phyloP scores from a whole-genome alignment of 1,284 basidiomycete species.

The Cryptococcus sp. region DNA sequence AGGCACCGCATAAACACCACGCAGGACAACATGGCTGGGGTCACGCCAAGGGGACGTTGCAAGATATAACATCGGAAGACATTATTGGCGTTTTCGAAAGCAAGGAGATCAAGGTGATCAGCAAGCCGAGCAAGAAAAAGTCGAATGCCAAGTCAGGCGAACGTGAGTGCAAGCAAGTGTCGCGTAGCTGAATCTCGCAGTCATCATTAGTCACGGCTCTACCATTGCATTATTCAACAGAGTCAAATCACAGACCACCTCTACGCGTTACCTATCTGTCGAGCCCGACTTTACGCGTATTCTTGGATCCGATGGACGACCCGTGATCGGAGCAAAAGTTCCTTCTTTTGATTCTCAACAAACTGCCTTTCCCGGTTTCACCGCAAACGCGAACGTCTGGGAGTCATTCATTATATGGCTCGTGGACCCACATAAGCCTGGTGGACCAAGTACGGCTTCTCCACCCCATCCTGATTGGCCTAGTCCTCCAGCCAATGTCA shows the following conservation, averaged over 20 bases:
- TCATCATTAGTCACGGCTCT: conserved; percentile 92
- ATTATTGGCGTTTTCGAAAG: conserved; percentile 84
- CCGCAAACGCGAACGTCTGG: conserved; percentile 56
- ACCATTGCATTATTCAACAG: conserved; percentile 95
- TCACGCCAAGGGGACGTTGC: conserved; percentile 52
- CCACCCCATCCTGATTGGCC: conserved; percentile 62
- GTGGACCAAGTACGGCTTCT: conserved; percentile 72
- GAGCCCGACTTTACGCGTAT: conserved; percentile 85
- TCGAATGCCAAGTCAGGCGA: conserved; percentile 91
- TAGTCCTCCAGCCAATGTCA: conserved; percentile 83
- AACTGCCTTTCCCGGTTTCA: conserved; percentile 48
- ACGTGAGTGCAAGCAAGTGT: conserved; percentile 60
- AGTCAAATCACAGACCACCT: conserved; percentile 87
- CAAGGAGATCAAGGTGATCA: conserved; percentile 94
- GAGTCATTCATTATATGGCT: conserved; percentile 87
- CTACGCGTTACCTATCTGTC: conserved; percentile 92
- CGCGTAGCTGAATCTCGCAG: conserved; percentile 53
- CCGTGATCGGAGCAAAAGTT: conserved; percentile 66
- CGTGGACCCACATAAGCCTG: conserved; percentile 68
- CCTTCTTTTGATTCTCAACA: conserved; percentile 14
- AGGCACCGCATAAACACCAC: conserved; percentile 65
- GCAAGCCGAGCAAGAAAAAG: conserved; percentile 93
- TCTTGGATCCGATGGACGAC: conserved; percentile 84
- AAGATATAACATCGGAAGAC: conserved; percentile 66
- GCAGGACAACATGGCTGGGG: conserved; percentile 36